Base-by-base conservation (phyloP, 805 yeast species). In the Myxozyma vanderwaltii region DNA sequence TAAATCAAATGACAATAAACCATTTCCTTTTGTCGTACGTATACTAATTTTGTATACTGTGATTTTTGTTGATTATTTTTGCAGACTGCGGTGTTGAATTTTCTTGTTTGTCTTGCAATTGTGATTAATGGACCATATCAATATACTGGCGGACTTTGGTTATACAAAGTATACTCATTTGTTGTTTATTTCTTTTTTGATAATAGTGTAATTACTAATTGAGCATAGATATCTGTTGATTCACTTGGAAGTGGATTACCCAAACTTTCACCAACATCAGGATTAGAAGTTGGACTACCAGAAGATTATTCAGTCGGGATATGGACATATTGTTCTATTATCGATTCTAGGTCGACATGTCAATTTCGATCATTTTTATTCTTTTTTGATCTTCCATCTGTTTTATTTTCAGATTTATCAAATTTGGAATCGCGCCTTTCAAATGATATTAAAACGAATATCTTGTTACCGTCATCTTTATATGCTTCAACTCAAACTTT, bases 281-380 rank as follows among this genome's bases (percentile, higher is more conserved):
- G 63, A 3, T 33, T 59, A 2, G 13, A 50, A 15, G 64, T 54
- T 38, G 64, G 64, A 24, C 52, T 61, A 3, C 64, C 64, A 13
- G 64, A 61, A n/a, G 40, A 43, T 8, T 61, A 61, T 52, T 38
- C 31, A 17, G 59, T 58, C 52, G 64, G 64, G 3, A 36, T 61
- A 17, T 61, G 64, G 64, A 49, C 64, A 4, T 61, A 54, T 44
- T 61, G 64, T 46, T 43, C 43, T 12, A 26, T 19, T 13, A 19
- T 13, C 27, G 5, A 41, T 27, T 41, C 44, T 10, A 21, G 15
- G 7, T 10, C 44, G 19, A 24, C 45, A 40, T 61, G 64, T 19
- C 54, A 53, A 7, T 36, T n/a, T 23, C 52, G 64, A 15, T 38
- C 59, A n/a, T 51, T 51, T 13, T 33, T 61, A 6, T 61, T 55